phyloP scores from a whole-genome alignment of 768 basidiomycete genomes.

The Kwoniella mangroviensis region DNA sequence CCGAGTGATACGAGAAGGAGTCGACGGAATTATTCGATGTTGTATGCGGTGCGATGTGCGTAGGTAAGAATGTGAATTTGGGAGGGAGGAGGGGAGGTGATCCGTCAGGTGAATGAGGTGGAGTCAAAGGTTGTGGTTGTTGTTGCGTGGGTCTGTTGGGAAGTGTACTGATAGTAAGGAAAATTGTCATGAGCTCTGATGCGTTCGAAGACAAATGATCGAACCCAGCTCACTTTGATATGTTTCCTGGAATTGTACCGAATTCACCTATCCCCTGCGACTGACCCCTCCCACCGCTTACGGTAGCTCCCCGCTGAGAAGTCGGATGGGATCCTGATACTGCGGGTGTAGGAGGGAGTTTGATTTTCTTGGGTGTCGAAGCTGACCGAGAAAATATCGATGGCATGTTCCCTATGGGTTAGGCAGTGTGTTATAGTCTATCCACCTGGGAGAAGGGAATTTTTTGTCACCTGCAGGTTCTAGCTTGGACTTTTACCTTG shows the following conservation, averaged over 20 bases:
- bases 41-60: conserved; percentile 25
- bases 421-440: no score
- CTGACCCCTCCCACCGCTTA: conserved; percentile 1
- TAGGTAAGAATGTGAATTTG: conserved; percentile 45
- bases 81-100: conserved; percentile 33
- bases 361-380: conserved; percentile 19
- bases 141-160: conserved; percentile 11
- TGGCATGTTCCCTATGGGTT: conserved; percentile 2
- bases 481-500: background rate
- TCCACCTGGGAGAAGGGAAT: no score
- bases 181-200: no score
- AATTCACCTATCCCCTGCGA: conserved; percentile 13
- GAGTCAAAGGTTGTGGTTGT: conserved; percentile 14
- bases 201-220: no score
- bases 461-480: background rate
- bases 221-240: conserved; percentile 10
- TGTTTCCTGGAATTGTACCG: conserved; percentile 2
- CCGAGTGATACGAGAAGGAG: conserved; percentile 37
- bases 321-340: background rate
- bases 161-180: conserved; percentile 5
- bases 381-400: conserved; percentile 23
- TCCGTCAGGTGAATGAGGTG: conserved; percentile 19
- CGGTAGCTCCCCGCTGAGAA: background rate
- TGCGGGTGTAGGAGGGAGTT: conserved; percentile 1
- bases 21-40: conserved; percentile 42